Conservation (phyloP, 2,329 filamentous ascomycete genomes). For the Penicillium olsonii region DNA sequence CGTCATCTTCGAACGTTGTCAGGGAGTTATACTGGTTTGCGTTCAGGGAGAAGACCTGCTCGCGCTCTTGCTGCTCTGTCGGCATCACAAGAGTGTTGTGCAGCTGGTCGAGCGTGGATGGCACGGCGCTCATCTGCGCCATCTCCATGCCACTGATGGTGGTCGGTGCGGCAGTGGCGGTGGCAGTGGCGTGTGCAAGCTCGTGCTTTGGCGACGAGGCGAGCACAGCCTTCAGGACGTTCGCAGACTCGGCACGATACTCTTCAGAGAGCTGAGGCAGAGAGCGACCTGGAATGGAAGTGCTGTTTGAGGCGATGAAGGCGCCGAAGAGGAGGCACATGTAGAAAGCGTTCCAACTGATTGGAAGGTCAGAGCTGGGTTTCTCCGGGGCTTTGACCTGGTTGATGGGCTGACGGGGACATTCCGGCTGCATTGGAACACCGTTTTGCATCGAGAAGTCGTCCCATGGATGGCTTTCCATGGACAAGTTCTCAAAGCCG, state of each 20-base stretch:
- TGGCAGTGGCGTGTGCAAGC: conserved; percentile 53
- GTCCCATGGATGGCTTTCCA: conserved; percentile 78
- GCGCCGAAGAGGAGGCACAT: conserved; percentile 97
- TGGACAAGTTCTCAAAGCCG: conserved; percentile 80
- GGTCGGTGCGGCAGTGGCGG: conserved; percentile 30
- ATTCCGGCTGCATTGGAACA: conserved; percentile 44
- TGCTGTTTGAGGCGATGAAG: conserved; percentile 86
- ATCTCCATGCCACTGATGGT: conserved; percentile 43
- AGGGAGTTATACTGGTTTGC: conserved; percentile 86
- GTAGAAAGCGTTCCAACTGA: conserved; percentile 68
- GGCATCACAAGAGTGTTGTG: conserved; percentile 71
- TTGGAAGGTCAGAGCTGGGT: conserved; percentile 63
- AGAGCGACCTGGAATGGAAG: conserved; percentile 60
- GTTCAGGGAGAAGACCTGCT: conserved; percentile 84
- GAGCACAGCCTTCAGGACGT: conserved; percentile 50
- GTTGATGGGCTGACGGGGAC: conserved; percentile 20
- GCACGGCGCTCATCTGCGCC: conserved; percentile 39
- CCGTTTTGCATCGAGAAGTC: conserved; percentile 76
- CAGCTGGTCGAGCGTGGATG: conserved; percentile 61
- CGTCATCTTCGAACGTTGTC: conserved; percentile 64
- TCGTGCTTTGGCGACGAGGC: conserved; percentile 45
- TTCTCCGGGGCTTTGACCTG: conserved; percentile 41
- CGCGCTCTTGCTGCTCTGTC: conserved; percentile 80
- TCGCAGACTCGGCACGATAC: conserved; percentile 50
- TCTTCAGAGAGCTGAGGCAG: conserved; percentile 52